Evolutionary conservation across 148 eudicot genomes (phyloP).

Genomic region (Persicaria tinctoria): DNA sequence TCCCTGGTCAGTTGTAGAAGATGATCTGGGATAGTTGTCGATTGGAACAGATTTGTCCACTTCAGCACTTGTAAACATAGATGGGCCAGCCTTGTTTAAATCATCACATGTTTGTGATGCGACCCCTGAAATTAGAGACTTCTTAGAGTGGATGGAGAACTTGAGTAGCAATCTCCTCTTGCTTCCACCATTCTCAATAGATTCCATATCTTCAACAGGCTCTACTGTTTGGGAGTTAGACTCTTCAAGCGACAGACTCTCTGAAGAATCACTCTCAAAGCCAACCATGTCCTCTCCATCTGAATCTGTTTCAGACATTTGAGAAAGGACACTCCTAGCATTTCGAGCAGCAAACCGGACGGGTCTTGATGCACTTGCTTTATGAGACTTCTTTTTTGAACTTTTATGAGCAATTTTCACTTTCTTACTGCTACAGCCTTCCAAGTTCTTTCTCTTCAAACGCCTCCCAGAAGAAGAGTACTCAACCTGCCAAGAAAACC

Average conservation of each 20-base stretch:
- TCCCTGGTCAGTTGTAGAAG: constrained; percentile 27
- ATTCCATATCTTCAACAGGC: constrained; percentile 25
- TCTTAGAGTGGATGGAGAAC: constrained; percentile 37
- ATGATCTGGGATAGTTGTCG: constrained; percentile 24
- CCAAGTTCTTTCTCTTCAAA: constrained; percentile 51
- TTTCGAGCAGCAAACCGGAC: constrained; percentile 70
- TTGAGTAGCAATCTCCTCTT: constrained; percentile 58
- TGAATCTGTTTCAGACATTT: constrained; percentile 39
- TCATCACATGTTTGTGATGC: constrained; percentile 16
- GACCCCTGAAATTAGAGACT: constrained; percentile 25
- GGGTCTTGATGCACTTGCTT: constrained; percentile 55
- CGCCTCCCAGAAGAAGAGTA: constrained; percentile 56
- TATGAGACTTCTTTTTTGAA: constrained; percentile 38
- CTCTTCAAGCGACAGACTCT: constrained; percentile 37
- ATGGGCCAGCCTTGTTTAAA: constrained; percentile 24
- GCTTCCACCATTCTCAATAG: constrained; percentile 25
- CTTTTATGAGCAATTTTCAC: constrained; percentile 26
- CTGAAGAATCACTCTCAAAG: constrained; percentile 49
- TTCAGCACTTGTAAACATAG: constrained; percentile 30
- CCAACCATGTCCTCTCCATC: constrained; percentile 48
- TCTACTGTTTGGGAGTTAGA: constrained; percentile 26
- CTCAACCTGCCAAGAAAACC: constrained; percentile 40
- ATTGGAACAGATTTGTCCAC: constrained; percentile 23
- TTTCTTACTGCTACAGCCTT: constrained; percentile 40
- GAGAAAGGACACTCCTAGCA: constrained; percentile 39